Percentiles rank a stretch among this genome's conserved stretches.
Conservation (phyloP, 495 filamentous ascomycete species). For the Neurospora sublineolata region DNA sequence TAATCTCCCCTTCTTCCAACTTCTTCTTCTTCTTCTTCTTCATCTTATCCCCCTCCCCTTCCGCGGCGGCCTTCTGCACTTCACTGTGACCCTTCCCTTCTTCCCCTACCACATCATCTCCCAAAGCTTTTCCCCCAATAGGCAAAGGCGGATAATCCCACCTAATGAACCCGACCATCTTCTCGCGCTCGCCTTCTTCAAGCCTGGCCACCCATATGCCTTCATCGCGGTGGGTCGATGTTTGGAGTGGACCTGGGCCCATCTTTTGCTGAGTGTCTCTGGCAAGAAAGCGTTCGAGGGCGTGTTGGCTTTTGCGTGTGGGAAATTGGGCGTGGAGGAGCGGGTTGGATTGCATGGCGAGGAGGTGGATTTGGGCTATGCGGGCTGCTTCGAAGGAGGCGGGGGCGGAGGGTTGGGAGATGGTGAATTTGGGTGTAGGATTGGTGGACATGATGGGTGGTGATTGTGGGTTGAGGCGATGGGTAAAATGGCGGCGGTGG, state of each 20-base stretch:
- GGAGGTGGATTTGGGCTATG: slow-evolving; percentile 31
- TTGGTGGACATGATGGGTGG: not conserved
- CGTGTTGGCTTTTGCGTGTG: slow-evolving; percentile 15
- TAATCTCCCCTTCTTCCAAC: slow-evolving; percentile 12
- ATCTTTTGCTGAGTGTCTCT: slow-evolving; percentile 6
- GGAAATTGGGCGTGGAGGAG: slow-evolving; percentile 35
- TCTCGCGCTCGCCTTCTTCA: slow-evolving; percentile 14
- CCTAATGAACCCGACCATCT: slow-evolving; percentile 27
- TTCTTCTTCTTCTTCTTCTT: slow-evolving; percentile 13
- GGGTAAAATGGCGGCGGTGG: too few species aligned
- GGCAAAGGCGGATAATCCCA: slow-evolving; percentile 23
- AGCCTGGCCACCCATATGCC: not conserved
- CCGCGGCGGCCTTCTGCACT: too few species aligned
- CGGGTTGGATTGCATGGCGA: slow-evolving; percentile 31
- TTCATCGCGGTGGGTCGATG: not conserved
- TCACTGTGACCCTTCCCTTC: too few species aligned
- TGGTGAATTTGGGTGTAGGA: slow-evolving; percentile 1
- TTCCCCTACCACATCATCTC: too few species aligned
- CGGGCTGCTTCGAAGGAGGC: slow-evolving; percentile 20
- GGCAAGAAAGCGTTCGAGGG: slow-evolving; percentile 14
- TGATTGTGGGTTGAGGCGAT: too few species aligned
- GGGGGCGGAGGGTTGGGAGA: slow-evolving; percentile 1
- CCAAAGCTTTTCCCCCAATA: too few species aligned
- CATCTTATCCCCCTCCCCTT: slow-evolving; percentile 6
- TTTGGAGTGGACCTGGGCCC: not conserved